phyloP scores from a whole-genome alignment of 495 filamentous ascomycete genomes.

The Neurospora sp. region DNA sequence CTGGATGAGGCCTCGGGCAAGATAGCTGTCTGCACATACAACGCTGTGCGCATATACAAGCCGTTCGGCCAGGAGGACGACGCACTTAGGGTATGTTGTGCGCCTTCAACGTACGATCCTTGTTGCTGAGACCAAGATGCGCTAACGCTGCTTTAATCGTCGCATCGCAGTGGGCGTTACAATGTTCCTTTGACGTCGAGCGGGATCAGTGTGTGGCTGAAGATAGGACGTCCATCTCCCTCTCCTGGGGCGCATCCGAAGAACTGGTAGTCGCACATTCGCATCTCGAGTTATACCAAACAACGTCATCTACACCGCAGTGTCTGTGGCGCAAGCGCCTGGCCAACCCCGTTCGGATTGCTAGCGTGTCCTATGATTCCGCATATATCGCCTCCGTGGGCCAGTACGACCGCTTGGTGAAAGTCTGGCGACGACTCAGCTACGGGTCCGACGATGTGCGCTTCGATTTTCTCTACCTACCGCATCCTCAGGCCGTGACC shows the following conservation, averaged over 20 bases:
- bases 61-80: slow-evolving; percentile 65
- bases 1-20: slow-evolving; percentile 77
- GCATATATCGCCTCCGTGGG: slow-evolving; percentile 77
- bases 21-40: slow-evolving; percentile 62
- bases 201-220: slow-evolving; percentile 19
- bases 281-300: slow-evolving; percentile 61
- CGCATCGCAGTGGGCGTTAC: slow-evolving; percentile 39
- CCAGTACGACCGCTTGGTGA: slow-evolving; percentile 70
- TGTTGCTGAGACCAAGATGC: neutral
- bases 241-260: slow-evolving; percentile 79
- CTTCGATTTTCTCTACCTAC: slow-evolving; percentile 85
- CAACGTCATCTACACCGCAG: slow-evolving; percentile 32
- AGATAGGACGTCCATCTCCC: slow-evolving; percentile 37
- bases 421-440: slow-evolving; percentile 85
- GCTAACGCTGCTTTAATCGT: slow-evolving; percentile 36
- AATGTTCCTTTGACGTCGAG: slow-evolving; percentile 31
- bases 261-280: slow-evolving; percentile 73
- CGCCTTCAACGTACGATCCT: neutral
- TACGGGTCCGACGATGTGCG: slow-evolving; percentile 74
- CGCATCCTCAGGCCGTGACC: slow-evolving; percentile 72
- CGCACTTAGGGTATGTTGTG: slow-evolving; percentile 49
- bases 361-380: slow-evolving; percentile 76
- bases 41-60: slow-evolving; percentile 65
- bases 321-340: slow-evolving; percentile 66
- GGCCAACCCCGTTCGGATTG: slow-evolving; percentile 64